These are phyloP conservation scores for Penicillium sp. DNA, from an alignment of 2,329 filamentous ascomycete genomes.

Conservation along the genomic window DNA sequence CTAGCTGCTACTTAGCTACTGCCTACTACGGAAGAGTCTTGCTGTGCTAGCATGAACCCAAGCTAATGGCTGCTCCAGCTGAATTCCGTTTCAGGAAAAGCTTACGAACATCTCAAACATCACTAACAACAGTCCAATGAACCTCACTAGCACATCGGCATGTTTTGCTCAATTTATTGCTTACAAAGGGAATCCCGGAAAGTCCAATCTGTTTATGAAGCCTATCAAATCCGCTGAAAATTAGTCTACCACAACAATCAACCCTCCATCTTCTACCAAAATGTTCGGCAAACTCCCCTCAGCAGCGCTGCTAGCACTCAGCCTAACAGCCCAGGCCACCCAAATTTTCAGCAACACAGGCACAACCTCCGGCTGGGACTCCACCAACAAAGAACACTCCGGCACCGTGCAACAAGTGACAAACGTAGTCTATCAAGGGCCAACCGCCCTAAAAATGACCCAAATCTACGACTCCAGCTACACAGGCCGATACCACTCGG, in stretches of 20 bases:
- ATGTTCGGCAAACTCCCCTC: neutral
- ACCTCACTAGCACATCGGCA: neutral
- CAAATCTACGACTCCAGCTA: slow-evolving; percentile 42
- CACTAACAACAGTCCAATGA: neutral
- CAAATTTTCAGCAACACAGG: slow-evolving; percentile 25
- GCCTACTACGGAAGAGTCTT: neutral
- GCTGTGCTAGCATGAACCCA: neutral
- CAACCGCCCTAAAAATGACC: slow-evolving; percentile 46
- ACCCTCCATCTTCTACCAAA: neutral
- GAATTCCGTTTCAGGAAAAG: neutral
- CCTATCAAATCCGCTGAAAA: neutral
- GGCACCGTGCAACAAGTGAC: slow-evolving; percentile 45
- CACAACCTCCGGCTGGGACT: slow-evolving; percentile 44
- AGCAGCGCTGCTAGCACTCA: neutral
- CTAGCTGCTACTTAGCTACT: neutral
- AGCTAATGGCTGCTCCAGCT: neutral
- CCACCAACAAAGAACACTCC: slow-evolving; percentile 40
- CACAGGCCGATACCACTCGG: slow-evolving; percentile 50
- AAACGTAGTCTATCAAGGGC: slow-evolving; percentile 42
- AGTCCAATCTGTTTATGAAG: neutral
- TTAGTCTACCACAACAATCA: neutral
- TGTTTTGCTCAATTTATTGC: neutral
- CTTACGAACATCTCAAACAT: neutral
- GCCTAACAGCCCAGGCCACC: slow-evolving; percentile 9
- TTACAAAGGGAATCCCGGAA: neutral